Conservation (phyloP, 139 green algal genomes). For the Volvox reticuliferus region DNA sequence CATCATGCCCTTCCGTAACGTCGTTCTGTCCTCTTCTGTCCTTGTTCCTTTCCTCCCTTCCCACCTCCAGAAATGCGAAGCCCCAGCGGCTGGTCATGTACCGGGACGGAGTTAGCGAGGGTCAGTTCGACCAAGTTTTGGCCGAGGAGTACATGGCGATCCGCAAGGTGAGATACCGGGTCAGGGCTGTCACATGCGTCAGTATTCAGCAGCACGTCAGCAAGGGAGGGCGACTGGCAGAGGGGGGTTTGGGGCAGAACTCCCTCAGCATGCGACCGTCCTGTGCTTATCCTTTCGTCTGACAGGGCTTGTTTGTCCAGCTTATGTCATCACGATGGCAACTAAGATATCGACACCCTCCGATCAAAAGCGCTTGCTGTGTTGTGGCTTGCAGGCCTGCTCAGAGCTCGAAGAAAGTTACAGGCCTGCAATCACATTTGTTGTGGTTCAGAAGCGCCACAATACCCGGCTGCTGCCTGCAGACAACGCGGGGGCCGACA, state of each 20-base stretch:
- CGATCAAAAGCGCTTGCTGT: background rate
- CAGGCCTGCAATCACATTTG: conserved; percentile 84
- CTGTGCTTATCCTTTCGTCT: background rate
- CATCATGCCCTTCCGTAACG: background rate
- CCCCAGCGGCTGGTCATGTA: conserved; percentile 62
- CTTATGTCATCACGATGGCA: background rate
- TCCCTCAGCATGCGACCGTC: background rate
- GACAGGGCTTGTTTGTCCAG: background rate
- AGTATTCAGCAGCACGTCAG: too few species aligned
- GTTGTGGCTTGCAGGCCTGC: conserved; percentile 57
- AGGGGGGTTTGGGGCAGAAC: background rate
- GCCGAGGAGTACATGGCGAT: conserved; percentile 65
- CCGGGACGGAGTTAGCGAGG: conserved; percentile 86
- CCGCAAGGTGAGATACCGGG: conserved; percentile 19
- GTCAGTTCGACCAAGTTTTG: conserved; percentile 87
- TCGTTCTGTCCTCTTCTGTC: background rate
- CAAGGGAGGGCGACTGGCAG: too few species aligned
- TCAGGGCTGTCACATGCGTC: background rate
- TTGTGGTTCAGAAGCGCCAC: conserved; percentile 88
- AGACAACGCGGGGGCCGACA: background rate
- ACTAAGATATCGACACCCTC: background rate
- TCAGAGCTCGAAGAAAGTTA: conserved; percentile 66
- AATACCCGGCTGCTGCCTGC: conserved; percentile 73
- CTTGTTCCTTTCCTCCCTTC: background rate
- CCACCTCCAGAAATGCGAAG: conserved; percentile 46